Conservation (phyloP, 176 grass and related monocot species). For the Raddia guianensis region DNA sequence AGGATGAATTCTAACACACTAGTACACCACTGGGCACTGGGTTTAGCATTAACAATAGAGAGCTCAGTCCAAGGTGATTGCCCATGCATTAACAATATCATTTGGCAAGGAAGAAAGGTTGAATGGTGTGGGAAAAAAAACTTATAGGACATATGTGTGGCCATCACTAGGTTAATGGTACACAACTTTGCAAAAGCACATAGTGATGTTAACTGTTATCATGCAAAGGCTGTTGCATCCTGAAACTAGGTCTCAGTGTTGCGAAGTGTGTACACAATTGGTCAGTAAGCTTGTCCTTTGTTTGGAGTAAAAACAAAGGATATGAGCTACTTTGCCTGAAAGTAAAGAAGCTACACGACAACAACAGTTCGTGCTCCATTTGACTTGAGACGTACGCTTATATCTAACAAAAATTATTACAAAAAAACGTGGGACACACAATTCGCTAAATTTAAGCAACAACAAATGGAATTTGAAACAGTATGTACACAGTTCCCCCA, state of each 20-base stretch:
- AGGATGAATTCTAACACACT: background rate
- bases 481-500: background rate
- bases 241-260: constrained; percentile 12
- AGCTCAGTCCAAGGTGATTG: background rate
- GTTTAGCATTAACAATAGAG: constrained; percentile 1
- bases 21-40: background rate
- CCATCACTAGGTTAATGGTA: background rate
- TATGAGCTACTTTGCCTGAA: constrained; percentile 24
- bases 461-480: background rate
- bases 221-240: background rate
- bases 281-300: background rate
- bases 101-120: background rate
- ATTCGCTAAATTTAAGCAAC: background rate
- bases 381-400: constrained; percentile 1
- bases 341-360: constrained; percentile 23
- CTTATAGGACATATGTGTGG: constrained; percentile 16
- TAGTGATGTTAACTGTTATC: background rate
- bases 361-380: background rate
- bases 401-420: background rate
- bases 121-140: background rate
- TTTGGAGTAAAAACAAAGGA: constrained; percentile 39
- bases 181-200: background rate
- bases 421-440: background rate
- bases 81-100: background rate
- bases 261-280: background rate